A percentile compares a stretch with the other conserved stretches of the same genome.
These are phyloP conservation scores for Lasiodiplodia hormozganensis DNA, from an alignment of 2,329 filamentous ascomycete genomes.

Conservation along the genomic window DNA sequence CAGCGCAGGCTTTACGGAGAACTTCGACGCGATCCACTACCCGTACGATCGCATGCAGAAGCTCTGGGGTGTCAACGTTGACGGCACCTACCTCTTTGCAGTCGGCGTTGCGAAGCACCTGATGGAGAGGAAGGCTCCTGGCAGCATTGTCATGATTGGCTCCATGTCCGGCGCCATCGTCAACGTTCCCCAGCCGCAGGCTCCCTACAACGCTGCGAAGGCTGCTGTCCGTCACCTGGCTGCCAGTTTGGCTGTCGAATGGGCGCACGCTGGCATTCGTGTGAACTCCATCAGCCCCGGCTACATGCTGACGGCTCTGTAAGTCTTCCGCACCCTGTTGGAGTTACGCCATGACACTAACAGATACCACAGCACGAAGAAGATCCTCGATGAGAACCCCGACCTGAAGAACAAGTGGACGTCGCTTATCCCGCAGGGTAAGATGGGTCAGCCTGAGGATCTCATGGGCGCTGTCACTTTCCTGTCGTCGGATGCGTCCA, in stretches of 20 bases:
- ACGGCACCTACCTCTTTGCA: conserved; percentile 89
- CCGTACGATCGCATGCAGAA: conserved; percentile 90
- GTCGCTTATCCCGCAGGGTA: conserved; percentile 87
- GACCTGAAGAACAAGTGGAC: conserved; percentile 91
- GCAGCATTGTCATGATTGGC: conserved; percentile 92
- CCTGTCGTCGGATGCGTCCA: conserved; percentile 75
- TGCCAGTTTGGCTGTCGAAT: conserved; percentile 88
- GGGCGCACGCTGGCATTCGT: conserved; percentile 84
- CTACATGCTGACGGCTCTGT: conserved; percentile 96
- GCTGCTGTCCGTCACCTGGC: conserved; percentile 90
- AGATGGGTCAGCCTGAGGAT: conserved; percentile 91
- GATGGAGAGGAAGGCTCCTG: conserved; percentile 78
- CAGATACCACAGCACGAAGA: conserved; percentile 71
- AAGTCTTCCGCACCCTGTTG: conserved; percentile 49
- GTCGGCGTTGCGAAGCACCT: conserved; percentile 85
- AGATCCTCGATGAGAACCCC: conserved; percentile 92
- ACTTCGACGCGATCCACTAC: conserved; percentile 90
- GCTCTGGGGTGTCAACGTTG: conserved; percentile 93
- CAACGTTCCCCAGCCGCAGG: conserved; percentile 93
- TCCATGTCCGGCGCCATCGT: conserved; percentile 95
- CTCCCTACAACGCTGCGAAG: conserved; percentile 91
- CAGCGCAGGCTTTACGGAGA: conserved; percentile 96
- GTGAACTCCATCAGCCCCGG: conserved; percentile 96
- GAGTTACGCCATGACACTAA: not conserved
- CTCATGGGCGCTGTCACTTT: conserved; percentile 93